phyloP scores from a whole-genome alignment of 495 filamentous ascomycete species.

The Penicillium fimorum region DNA sequence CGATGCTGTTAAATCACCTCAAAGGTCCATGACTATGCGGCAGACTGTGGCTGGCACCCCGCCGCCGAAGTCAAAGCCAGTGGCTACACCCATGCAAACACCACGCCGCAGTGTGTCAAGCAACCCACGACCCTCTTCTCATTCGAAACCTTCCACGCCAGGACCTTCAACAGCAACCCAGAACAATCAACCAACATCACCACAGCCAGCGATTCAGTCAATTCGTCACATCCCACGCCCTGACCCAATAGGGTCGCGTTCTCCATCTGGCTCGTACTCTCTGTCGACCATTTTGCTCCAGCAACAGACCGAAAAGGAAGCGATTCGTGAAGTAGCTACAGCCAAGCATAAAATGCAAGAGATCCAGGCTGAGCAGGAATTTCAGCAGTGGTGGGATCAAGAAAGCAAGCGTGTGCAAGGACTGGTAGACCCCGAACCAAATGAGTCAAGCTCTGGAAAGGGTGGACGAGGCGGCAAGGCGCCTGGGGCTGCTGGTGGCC shows the following conservation, averaged over 20 bases:
- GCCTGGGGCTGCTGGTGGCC: conserved; percentile 9
- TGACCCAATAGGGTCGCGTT: conserved; percentile 39
- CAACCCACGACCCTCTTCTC: conserved; percentile 21
- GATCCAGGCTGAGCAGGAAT: conserved; percentile 94
- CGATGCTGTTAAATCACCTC: conserved; percentile 30
- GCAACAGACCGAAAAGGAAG: conserved; percentile 80
- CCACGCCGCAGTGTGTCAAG: conserved; percentile 30
- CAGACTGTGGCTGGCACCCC: conserved; percentile 59
- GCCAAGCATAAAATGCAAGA: conserved; percentile 85
- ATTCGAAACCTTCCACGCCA: conserved; percentile 25
- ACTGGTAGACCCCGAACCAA: conserved; percentile 56
- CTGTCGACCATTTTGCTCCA: conserved; percentile 87
- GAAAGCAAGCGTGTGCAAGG: conserved; percentile 72
- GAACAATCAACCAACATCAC: conserved; percentile 23
- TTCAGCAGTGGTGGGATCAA: conserved; percentile 97
- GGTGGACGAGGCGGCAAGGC: conserved; percentile 29
- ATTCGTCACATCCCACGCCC: conserved; percentile 47
- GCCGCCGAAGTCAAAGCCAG: conserved; percentile 30
- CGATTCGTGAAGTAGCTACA: conserved; percentile 71
- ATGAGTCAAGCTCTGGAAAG: conserved; percentile 28
- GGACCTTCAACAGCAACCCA: conserved; percentile 21
- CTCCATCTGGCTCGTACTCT: conserved; percentile 60
- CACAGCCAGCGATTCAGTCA: conserved; percentile 44
- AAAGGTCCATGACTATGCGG: conserved; percentile 57
- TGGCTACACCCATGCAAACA: conserved; percentile 29